Evolutionary conservation across 208 protist species (phyloP).

Genomic region (Trypanosoma avium): DNA sequence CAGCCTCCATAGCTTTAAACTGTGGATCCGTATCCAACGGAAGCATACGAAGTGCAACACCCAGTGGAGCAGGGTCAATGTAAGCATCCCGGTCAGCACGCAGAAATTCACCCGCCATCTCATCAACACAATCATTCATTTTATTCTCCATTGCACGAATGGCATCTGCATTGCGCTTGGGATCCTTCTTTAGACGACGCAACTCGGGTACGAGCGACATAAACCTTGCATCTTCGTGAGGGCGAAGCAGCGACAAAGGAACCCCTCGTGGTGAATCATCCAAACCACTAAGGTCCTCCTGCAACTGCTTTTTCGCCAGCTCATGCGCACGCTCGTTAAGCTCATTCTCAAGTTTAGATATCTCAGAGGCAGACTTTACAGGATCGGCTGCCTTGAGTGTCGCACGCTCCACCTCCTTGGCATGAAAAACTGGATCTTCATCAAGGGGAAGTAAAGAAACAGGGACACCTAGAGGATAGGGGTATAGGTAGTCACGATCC

Average conservation of each 20-base stretch:
- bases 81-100: slow-evolving; percentile 57
- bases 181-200: slow-evolving; percentile 65
- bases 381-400: slow-evolving; percentile 31
- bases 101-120: slow-evolving; percentile 57
- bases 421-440: slow-evolving; percentile 49
- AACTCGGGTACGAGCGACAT: slow-evolving; percentile 48
- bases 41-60: slow-evolving; percentile 45
- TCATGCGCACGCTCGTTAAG: slow-evolving; percentile 53
- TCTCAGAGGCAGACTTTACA: slow-evolving; percentile 11
- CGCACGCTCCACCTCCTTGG: slow-evolving; percentile 52
- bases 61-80: slow-evolving; percentile 55
- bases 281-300: slow-evolving; percentile 53
- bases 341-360: slow-evolving; percentile 48
- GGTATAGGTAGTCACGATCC: slow-evolving; percentile 48
- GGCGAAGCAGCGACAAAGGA: slow-evolving; percentile 62
- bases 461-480: slow-evolving; percentile 50
- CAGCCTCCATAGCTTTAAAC: slow-evolving; percentile 62
- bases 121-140: slow-evolving; percentile 44
- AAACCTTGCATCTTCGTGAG: slow-evolving; percentile 54
- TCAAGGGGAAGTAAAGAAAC: slow-evolving; percentile 58
- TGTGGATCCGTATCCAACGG: slow-evolving; percentile 50
- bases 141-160: slow-evolving; percentile 43
- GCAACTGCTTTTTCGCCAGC: slow-evolving; percentile 51
- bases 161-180: slow-evolving; percentile 42
- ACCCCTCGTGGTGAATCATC: slow-evolving; percentile 59